Base-by-base conservation (phyloP, 139 green algal species). In the Zygnema circumcarinatum region DNA sequence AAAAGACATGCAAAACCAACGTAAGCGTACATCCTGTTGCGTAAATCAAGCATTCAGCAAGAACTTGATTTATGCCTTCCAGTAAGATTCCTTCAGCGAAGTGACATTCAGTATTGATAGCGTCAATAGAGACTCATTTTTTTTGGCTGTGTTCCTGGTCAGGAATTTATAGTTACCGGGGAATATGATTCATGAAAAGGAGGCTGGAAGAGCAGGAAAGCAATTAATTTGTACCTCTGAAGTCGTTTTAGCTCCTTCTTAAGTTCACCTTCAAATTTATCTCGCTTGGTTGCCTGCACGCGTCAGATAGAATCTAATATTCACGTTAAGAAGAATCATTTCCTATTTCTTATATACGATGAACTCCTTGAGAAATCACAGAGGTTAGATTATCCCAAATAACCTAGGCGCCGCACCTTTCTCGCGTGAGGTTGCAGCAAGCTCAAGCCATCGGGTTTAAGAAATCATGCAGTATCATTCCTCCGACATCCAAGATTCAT, bases 171-270 rank as follows among this genome's bases (percentile, higher is more conserved):
- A n/a, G n/a, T n/a, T n/a, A n/a, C n/a, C n/a, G n/a, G n/a, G n/a
- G n/a, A n/a, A n/a, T n/a, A n/a, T n/a, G n/a, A n/a, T n/a, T n/a
- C n/a, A n/a, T n/a, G n/a, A n/a, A n/a, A n/a, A n/a, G n/a, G n/a
- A n/a, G n/a, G n/a, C n/a, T n/a, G n/a, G n/a, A n/a, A n/a, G n/a
- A n/a, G n/a, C n/a, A n/a, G n/a, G n/a, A n/a, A n/a, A n/a, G n/a
- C n/a, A n/a, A n/a, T n/a, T n/a, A n/a, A n/a, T n/a, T 52, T 3
- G 69, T 96, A 95, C 35, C 96, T 92, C 92, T 99, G 97, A 33
- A 99, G 94, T 92, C 98, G 98, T 90, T 99, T 99, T 35, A 99
- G 98, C 90, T 99, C 96, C 85, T 98, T 98, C 92, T 99, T 99
- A 31, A 99, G 88, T 53, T 99, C 97, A 2, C 91, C 94, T 85